Conservation (phyloP, 768 basidiomycete species). For the Suillus bovinus region DNA sequence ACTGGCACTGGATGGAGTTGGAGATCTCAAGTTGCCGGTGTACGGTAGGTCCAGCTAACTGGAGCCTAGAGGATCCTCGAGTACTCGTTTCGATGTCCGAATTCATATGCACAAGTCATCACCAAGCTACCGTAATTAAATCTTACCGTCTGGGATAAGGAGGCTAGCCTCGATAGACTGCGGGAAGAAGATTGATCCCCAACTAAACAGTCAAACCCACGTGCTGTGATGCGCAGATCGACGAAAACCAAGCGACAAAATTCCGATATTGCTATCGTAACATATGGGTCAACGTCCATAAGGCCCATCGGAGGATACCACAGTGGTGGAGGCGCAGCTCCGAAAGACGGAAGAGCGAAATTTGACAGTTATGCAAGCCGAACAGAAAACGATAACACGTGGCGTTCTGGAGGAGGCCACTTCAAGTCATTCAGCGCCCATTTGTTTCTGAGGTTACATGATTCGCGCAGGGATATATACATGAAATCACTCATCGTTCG, state of each 20-base stretch:
- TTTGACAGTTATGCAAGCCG: not conserved
- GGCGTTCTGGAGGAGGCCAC: not conserved
- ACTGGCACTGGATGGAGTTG: not conserved
- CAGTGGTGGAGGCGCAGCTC: too few relatives aligned
- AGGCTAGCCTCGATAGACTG: not conserved
- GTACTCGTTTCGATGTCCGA: not conserved
- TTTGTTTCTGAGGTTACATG: not conserved
- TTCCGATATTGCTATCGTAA: not conserved
- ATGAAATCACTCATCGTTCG: too few relatives aligned
- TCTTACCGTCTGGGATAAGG: not conserved
- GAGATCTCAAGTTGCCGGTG: not conserved
- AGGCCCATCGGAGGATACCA: too few relatives aligned
- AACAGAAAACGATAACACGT: not conserved
- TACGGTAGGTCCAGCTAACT: not conserved
- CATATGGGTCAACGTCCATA: not conserved
- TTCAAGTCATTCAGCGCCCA: not conserved
- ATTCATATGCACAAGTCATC: not conserved
- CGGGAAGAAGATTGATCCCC: not conserved
- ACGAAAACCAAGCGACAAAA: not conserved
- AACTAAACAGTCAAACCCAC: not conserved
- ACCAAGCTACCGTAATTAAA: too few relatives aligned
- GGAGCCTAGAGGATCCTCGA: not conserved
- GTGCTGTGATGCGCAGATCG: not conserved
- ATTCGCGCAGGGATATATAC: not conserved
- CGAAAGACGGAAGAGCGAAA: not conserved